Conservation (phyloP, 2,329 filamentous ascomycete genomes). For the Dactylellina parvicollis region DNA sequence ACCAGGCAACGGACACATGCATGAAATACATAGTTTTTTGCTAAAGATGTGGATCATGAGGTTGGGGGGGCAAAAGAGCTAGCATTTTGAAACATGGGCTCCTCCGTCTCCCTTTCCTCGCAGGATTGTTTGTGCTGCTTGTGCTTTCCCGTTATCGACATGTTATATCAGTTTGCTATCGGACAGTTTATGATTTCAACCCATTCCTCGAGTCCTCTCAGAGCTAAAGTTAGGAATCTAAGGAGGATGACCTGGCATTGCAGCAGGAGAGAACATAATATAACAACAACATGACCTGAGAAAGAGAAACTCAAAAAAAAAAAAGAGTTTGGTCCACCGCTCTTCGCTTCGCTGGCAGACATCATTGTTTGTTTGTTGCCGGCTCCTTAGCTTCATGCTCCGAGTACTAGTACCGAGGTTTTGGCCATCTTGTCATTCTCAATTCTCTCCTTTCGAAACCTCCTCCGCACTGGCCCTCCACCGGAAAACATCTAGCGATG, state of each 20-base stretch:
- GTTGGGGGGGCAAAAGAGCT: constrained; percentile 16
- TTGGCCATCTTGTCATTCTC: background rate
- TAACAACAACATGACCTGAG: constrained; percentile 7
- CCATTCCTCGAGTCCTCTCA: background rate
- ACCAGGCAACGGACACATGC: constrained; percentile 50
- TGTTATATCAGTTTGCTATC: constrained; percentile 41
- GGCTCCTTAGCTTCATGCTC: constrained; percentile 7
- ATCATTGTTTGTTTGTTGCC: background rate
- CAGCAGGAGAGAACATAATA: constrained; percentile 1
- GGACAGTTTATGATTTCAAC: constrained; percentile 14
- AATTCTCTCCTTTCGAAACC: background rate
- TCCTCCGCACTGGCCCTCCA: background rate
- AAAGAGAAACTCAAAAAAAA: background rate
- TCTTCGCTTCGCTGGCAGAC: constrained; percentile 28
- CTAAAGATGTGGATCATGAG: constrained; percentile 28
- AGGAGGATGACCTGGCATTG: constrained; percentile 41
- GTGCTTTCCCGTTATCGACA: constrained; percentile 44
- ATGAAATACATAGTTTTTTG: constrained; percentile 25
- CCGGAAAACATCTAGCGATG: constrained; percentile 8
- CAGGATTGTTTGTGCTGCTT: constrained; percentile 29
- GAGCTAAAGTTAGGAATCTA: constrained; percentile 19
- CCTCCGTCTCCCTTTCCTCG: constrained; percentile 23
- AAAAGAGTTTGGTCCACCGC: constrained; percentile 4
- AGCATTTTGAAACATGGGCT: constrained; percentile 50
- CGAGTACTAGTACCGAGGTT: constrained; percentile 15